Evolutionary conservation across 169 alveolate genomes (phyloP).

Genomic region (Eimeria sp.): DNA sequence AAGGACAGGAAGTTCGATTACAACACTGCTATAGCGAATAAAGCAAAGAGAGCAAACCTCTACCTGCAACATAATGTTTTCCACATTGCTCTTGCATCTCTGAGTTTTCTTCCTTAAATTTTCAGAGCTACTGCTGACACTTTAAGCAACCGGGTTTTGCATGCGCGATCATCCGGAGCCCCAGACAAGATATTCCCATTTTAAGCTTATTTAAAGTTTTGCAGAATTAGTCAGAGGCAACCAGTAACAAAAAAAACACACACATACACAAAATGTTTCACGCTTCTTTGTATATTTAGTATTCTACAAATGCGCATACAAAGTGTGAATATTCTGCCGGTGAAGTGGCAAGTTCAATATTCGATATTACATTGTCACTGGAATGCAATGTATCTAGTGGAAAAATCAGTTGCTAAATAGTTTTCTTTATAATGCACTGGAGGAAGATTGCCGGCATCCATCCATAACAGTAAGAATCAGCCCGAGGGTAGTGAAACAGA

Average conservation of each 20-base stretch:
- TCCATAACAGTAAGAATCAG: background rate
- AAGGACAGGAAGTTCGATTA: background rate
- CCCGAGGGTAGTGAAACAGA: background rate
- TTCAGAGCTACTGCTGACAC: background rate
- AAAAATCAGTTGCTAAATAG: background rate
- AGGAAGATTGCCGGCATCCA: background rate
- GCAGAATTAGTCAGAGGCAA: background rate
- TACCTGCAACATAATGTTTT: background rate
- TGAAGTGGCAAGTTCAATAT: background rate
- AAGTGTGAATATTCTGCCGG: background rate
- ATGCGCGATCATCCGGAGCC: conserved; percentile 13
- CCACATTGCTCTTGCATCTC: background rate
- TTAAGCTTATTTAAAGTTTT: background rate
- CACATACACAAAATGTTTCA: background rate
- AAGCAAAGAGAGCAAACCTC: background rate
- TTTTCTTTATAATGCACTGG: background rate
- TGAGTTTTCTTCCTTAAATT: background rate
- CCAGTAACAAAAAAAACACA: background rate
- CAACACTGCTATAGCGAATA: background rate
- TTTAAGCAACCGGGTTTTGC: background rate
- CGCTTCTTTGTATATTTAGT: background rate
- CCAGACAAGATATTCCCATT: background rate
- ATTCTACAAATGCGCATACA: background rate
- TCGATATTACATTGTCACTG: background rate
- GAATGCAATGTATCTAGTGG: background rate